These are phyloP conservation scores for Aeschynomene evenia DNA, from an alignment of 306 rosid species.

Conservation along the genomic window DNA sequence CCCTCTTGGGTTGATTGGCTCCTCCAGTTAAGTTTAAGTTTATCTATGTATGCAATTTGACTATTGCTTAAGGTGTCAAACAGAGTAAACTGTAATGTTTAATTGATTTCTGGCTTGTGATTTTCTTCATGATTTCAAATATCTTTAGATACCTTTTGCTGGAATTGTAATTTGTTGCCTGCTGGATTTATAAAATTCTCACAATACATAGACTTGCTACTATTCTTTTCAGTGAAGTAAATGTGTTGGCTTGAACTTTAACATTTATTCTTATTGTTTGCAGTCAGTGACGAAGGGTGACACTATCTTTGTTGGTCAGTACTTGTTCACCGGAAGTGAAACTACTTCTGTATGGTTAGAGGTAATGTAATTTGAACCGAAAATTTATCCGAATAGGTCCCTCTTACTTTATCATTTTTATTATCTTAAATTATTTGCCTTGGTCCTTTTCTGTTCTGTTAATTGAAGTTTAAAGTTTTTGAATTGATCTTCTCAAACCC, in stretches of 20 bases:
- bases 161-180: background rate
- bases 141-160: background rate
- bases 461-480: background rate
- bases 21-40: slow-evolving; percentile 3
- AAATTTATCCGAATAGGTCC: background rate
- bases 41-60: background rate
- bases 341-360: slow-evolving; percentile 98
- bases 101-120: background rate
- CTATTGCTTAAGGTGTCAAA: background rate
- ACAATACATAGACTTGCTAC: background rate
- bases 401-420: background rate
- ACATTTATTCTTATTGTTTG: slow-evolving; percentile 35
- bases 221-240: background rate
- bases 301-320: slow-evolving; percentile 92
- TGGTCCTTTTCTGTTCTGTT: background rate
- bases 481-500: slow-evolving; percentile 17
- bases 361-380: slow-evolving; percentile 46
- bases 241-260: background rate
- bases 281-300: slow-evolving; percentile 91
- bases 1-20: background rate
- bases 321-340: slow-evolving; percentile 98
- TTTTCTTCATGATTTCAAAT: background rate
- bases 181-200: background rate
- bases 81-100: background rate
- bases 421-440: slow-evolving; percentile 17